Conservation (phyloP, 306 rosid genomes). For the Trifolium fragiferum region DNA sequence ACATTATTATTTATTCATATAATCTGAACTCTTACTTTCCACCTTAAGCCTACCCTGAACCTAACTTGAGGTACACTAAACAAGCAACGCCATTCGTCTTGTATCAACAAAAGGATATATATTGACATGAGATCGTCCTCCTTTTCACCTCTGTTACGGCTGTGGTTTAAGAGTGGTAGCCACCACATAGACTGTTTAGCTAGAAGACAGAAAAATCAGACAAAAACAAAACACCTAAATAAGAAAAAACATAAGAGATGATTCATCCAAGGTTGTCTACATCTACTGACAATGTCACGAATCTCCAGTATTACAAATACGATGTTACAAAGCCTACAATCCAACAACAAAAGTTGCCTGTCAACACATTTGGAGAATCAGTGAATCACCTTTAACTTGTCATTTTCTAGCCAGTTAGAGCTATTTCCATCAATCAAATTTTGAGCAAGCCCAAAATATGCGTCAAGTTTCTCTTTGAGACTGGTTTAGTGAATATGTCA, state of each 20-base stretch:
- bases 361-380: not conserved
- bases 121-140: conserved; percentile 69
- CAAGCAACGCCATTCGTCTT: conserved; percentile 13
- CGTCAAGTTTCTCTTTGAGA: not conserved
- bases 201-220: not conserved
- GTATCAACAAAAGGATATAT: conserved; percentile 73
- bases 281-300: not conserved
- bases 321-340: not conserved
- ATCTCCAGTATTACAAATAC: not conserved
- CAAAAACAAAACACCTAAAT: not conserved
- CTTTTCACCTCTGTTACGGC: conserved; percentile 86
- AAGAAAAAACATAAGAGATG: not conserved
- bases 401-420: conserved; percentile 2
- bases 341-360: not conserved
- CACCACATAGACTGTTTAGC: not conserved
- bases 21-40: not conserved
- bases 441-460: conserved; percentile 13
- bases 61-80: not conserved
- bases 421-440: not conserved
- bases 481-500: not conserved
- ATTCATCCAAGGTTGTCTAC: not conserved
- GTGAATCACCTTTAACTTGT: conserved; percentile 2
- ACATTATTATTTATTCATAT: too few species aligned
- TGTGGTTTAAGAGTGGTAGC: conserved; percentile 38
- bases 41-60: conserved; percentile 12